Percentiles rank a stretch among this genome's conserved stretches.
Conservation (phyloP, 257 asterid species). For the Voacanga thouarsii region DNA sequence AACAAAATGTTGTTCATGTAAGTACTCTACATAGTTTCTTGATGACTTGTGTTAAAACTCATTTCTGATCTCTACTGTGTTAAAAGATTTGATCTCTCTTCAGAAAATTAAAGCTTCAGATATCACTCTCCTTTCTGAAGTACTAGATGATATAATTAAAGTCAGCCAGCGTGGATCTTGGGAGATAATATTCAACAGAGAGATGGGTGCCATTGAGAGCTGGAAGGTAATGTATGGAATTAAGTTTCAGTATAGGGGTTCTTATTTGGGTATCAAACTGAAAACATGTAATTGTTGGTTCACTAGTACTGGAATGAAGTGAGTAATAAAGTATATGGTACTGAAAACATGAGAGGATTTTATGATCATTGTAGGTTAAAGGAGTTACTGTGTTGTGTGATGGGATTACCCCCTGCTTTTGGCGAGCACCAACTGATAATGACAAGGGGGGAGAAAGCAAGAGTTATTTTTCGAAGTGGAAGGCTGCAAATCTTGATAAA, state of each 20-base stretch:
- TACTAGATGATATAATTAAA: constrained; percentile 48
- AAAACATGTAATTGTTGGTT: background rate
- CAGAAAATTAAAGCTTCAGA: constrained; percentile 45
- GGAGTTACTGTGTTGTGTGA: constrained; percentile 58
- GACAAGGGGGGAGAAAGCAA: constrained; percentile 85
- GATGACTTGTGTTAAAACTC: constrained; percentile 12
- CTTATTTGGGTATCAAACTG: background rate
- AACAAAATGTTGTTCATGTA: constrained; percentile 54
- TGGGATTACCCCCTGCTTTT: constrained; percentile 87
- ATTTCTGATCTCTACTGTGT: constrained; percentile 14
- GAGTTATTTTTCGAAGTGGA: constrained; percentile 80
- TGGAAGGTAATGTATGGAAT: constrained; percentile 66
- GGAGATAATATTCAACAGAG: constrained; percentile 71
- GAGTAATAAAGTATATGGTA: background rate
- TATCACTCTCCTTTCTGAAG: constrained; percentile 38
- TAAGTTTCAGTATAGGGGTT: background rate
- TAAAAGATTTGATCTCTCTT: constrained; percentile 15
- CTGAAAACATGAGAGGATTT: background rate
- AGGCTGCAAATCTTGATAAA: constrained; percentile 55
- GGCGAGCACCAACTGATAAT: constrained; percentile 98
- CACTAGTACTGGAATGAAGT: background rate
- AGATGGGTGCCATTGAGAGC: constrained; percentile 63
- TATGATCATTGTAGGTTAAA: constrained; percentile 43
- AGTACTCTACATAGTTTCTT: constrained; percentile 26
- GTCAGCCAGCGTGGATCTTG: constrained; percentile 54